Evolutionary conservation across 257 asterid species (phyloP).

Genomic region (Jacaranda copaia): DNA sequence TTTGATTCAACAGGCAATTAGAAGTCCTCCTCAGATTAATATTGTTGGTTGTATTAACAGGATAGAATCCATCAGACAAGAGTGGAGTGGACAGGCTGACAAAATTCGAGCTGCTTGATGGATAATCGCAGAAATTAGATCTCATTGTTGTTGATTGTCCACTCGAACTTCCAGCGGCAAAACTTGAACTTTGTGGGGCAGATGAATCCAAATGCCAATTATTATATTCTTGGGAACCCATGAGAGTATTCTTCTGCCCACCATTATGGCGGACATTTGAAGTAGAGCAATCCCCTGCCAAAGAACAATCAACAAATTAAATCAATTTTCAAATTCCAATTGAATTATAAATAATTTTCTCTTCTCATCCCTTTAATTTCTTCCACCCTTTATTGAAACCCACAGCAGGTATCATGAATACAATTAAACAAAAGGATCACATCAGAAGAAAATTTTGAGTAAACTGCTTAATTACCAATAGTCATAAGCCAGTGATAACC

Average conservation of each 20-base stretch:
- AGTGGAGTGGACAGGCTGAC: not conserved
- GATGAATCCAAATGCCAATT: not conserved
- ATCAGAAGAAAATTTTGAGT: not conserved
- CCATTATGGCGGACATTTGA: not conserved
- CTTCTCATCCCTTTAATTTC: too few species aligned
- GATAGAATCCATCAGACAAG: not conserved
- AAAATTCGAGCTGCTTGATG: not conserved
- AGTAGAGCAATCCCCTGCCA: not conserved
- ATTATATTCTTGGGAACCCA: not conserved
- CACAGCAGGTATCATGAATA: not conserved
- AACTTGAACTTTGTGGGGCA: not conserved
- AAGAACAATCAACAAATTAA: not conserved
- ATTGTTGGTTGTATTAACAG: not conserved
- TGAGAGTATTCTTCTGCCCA: not conserved
- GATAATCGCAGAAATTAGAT: not conserved
- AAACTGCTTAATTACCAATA: constrained; percentile 13
- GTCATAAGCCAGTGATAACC: not conserved
- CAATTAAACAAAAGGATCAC: too few species aligned
- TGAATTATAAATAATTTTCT: too few species aligned
- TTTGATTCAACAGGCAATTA: not conserved
- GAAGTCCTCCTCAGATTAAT: too few species aligned
- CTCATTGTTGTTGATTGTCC: not conserved
- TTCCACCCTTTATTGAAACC: too few species aligned
- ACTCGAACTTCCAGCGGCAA: constrained; percentile 1
- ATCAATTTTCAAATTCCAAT: not conserved